Evolutionary conservation across 495 filamentous ascomycete genomes (phyloP).

Genomic region (Chaetomium fimeti): DNA sequence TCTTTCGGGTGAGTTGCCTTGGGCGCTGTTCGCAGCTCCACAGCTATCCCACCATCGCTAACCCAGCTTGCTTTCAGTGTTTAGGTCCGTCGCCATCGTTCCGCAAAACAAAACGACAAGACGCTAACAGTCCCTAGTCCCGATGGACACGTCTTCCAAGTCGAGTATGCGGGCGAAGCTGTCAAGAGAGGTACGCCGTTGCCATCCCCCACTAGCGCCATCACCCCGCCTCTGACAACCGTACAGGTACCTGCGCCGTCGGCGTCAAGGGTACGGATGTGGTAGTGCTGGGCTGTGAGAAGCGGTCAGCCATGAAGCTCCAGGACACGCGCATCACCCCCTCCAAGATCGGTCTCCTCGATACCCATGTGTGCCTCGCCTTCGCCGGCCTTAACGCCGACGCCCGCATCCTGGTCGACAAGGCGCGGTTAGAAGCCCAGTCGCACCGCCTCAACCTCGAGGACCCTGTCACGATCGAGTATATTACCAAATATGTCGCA

Average conservation of each 20-base stretch:
- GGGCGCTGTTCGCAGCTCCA: conserved; percentile 12
- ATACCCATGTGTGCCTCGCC: conserved; percentile 92
- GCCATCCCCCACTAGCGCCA: neutral
- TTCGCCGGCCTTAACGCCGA: conserved; percentile 98
- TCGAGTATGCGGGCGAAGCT: conserved; percentile 98
- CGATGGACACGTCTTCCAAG: conserved; percentile 98
- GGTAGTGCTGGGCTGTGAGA: conserved; percentile 96
- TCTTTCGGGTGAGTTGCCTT: conserved; percentile 72
- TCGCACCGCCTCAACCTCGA: conserved; percentile 97
- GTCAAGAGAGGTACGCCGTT: conserved; percentile 81
- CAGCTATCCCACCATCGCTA: conserved; percentile 36
- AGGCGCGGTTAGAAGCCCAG: conserved; percentile 93
- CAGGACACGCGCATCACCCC: conserved; percentile 99
- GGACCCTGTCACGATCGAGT: conserved; percentile 95
- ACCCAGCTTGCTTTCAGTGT: conserved; percentile 53
- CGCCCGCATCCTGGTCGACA: conserved; percentile 95
- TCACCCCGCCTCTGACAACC: conserved; percentile 6
- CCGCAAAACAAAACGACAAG: conserved; percentile 24
- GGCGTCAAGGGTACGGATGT: conserved; percentile 94
- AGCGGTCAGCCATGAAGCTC: conserved; percentile 97
- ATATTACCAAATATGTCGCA: conserved; percentile 98
- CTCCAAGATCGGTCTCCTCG: conserved; percentile 92
- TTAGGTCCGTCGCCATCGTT: conserved; percentile 54
- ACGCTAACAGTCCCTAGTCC: conserved; percentile 60
- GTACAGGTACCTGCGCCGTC: conserved; percentile 91